These are phyloP conservation scores for Aspergillus pseudoterreus DNA, from an alignment of 2,329 filamentous ascomycete species.

Conservation along the genomic window DNA sequence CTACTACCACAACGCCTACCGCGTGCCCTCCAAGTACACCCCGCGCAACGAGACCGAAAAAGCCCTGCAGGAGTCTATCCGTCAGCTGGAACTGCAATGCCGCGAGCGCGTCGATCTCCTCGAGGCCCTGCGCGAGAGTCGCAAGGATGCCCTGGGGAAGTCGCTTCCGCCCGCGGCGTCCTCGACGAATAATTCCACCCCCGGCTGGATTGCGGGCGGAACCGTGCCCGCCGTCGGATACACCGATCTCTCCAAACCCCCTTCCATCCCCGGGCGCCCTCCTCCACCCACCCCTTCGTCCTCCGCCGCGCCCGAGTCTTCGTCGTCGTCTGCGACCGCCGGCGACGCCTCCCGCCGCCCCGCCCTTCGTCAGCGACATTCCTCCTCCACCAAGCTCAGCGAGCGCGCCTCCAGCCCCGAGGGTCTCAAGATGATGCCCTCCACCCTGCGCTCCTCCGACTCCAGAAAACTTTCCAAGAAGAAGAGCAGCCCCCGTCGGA, in stretches of 20 bases:
- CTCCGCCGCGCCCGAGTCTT: slow-evolving; percentile 4
- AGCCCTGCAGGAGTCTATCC: slow-evolving; percentile 74
- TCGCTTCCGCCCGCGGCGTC: slow-evolving; percentile 12
- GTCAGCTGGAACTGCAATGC: slow-evolving; percentile 82
- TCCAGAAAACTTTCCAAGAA: slow-evolving; percentile 45
- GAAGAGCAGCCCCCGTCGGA: slow-evolving; percentile 36
- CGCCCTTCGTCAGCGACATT: slow-evolving; percentile 24
- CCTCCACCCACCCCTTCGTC: background rate
- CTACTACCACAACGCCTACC: slow-evolving; percentile 76
- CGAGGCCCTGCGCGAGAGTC: slow-evolving; percentile 69
- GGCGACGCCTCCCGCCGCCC: slow-evolving; percentile 9
- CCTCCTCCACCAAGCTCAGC: slow-evolving; percentile 36
- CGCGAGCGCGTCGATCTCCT: slow-evolving; percentile 89
- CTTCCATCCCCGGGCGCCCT: slow-evolving; percentile 52
- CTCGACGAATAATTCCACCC: slow-evolving; percentile 17
- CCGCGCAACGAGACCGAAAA: slow-evolving; percentile 79
- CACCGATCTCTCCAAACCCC: slow-evolving; percentile 71
- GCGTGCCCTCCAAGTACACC: slow-evolving; percentile 63
- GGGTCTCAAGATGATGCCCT: slow-evolving; percentile 56
- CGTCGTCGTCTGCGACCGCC: slow-evolving; percentile 5
- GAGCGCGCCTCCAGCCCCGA: slow-evolving; percentile 60
- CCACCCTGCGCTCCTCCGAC: slow-evolving; percentile 50
- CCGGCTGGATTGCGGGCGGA: slow-evolving; percentile 71
- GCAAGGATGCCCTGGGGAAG: slow-evolving; percentile 44
- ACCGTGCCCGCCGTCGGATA: slow-evolving; percentile 80